A percentile compares a stretch with the other conserved stretches of the same genome.
phyloP scores from a whole-genome alignment of 345 rosid genomes.

The Bruguiera gymnorhiza region DNA sequence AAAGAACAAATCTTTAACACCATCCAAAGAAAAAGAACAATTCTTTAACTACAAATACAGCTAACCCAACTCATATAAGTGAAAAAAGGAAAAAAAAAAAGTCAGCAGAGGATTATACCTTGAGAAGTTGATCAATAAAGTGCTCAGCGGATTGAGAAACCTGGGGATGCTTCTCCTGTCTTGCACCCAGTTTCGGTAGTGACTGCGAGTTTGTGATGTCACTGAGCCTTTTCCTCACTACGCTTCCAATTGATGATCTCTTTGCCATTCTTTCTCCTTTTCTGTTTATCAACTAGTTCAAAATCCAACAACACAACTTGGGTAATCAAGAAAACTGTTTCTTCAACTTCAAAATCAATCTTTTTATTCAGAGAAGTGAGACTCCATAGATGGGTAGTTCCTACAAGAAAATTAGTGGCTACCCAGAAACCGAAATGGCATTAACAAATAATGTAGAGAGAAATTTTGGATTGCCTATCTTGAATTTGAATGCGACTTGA shows the following conservation, averaged over 20 bases:
- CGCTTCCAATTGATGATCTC: conserved; percentile 45
- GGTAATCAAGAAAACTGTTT: neutral
- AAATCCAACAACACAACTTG: conserved; percentile 16
- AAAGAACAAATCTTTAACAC: neutral
- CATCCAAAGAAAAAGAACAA: neutral
- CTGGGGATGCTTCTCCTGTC: conserved; percentile 24
- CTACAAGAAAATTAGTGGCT: neutral
- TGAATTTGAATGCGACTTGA: neutral
- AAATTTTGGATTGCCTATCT: neutral
- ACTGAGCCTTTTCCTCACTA: conserved; percentile 50
- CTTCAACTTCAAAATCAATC: neutral
- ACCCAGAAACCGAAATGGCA: neutral
- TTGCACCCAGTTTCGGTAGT: conserved; percentile 23
- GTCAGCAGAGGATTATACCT: conserved; percentile 24
- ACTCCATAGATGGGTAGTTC: neutral
- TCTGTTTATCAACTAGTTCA: conserved; percentile 3
- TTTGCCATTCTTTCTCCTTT: conserved; percentile 25
- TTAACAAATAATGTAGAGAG: neutral
- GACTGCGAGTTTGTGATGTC: conserved; percentile 60
- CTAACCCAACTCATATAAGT: neutral
- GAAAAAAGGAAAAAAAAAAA: neutral
- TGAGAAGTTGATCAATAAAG: conserved; percentile 43
- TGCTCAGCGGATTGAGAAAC: conserved; percentile 22
- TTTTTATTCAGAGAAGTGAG: neutral
- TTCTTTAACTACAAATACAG: neutral